Percentiles rank a stretch among this genome's conserved stretches.
Conservation (phyloP, 2,329 filamentous ascomycete genomes). For the Aspergillus pseudoterreus region DNA sequence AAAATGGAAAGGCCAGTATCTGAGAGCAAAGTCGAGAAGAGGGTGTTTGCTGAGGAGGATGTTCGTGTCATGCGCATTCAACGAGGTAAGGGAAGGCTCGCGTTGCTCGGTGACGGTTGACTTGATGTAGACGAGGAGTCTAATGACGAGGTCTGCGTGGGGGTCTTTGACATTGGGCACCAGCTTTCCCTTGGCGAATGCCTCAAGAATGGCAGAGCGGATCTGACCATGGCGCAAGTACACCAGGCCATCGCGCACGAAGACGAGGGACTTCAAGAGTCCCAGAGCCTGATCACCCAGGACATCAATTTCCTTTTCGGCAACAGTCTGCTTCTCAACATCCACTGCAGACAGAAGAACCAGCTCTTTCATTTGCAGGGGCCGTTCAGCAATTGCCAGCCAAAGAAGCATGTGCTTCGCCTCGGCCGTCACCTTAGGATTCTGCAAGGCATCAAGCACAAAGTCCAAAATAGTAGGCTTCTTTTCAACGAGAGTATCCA, state of each 20-base stretch:
- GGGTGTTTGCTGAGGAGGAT: conserved; percentile 32
- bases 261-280: conserved; percentile 31
- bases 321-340: conserved; percentile 26
- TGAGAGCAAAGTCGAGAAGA: conserved; percentile 45
- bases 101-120: conserved; percentile 23
- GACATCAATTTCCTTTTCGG: conserved; percentile 24
- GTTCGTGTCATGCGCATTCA: conserved; percentile 25
- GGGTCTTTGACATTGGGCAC: conserved; percentile 29
- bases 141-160: conserved; percentile 30
- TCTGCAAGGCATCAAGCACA: conserved; percentile 24
- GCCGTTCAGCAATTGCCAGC: conserved; percentile 37
- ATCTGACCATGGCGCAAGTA: conserved; percentile 36
- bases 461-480: conserved; percentile 30
- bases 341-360: conserved; percentile 26
- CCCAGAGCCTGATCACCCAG: conserved; percentile 20
- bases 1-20: conserved; percentile 48
- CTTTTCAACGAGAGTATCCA: conserved; percentile 25
- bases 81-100: conserved; percentile 27
- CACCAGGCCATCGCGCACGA: conserved; percentile 30
- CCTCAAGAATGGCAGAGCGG: conserved; percentile 27
- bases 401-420: conserved; percentile 34
- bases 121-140: conserved; percentile 36
- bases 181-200: conserved; percentile 31
- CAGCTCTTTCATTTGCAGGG: conserved; percentile 32
- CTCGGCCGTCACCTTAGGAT: conserved; percentile 24